Evolutionary conservation across 2,329 filamentous ascomycete species (phyloP).

Genomic region (Fusarium sarcochroum): DNA sequence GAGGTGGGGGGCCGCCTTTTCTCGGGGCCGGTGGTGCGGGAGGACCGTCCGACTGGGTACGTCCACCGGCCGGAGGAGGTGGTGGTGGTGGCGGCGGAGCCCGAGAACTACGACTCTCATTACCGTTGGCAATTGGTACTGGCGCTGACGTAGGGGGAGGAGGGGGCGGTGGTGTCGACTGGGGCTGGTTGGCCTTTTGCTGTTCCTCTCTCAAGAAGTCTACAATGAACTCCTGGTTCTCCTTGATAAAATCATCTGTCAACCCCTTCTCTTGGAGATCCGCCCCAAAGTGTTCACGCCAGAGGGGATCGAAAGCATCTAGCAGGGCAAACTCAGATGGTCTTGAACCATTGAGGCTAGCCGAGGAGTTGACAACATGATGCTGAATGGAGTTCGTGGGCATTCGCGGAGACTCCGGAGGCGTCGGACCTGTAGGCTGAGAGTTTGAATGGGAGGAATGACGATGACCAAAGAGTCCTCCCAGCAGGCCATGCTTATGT

Average conservation of each 20-base stretch:
- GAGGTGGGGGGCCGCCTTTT: constrained; percentile 52
- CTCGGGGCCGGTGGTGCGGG: constrained; percentile 50
- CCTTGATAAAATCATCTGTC: constrained; percentile 76
- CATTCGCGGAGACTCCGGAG: constrained; percentile 69
- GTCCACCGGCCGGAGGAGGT: constrained; percentile 53
- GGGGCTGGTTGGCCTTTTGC: constrained; percentile 53
- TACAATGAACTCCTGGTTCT: constrained; percentile 78
- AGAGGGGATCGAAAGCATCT: constrained; percentile 74
- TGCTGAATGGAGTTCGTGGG: constrained; percentile 55
- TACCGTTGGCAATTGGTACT: constrained; percentile 51
- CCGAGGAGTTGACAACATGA: constrained; percentile 58
- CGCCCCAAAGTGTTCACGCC: constrained; percentile 76
- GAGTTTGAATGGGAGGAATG: constrained; percentile 64
- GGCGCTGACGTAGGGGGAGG: constrained; percentile 47
- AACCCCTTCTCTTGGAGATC: constrained; percentile 74
- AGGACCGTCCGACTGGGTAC: constrained; percentile 47
- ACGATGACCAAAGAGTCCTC: constrained; percentile 73
- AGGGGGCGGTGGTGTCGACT: constrained; percentile 45
- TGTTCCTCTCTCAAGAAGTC: constrained; percentile 73
- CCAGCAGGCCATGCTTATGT: constrained; percentile 65
- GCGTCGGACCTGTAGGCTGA: constrained; percentile 69
- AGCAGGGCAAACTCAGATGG: constrained; percentile 69
- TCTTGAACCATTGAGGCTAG: constrained; percentile 62
- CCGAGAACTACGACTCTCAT: constrained; percentile 50
- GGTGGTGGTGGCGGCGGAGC: constrained; percentile 58